These are phyloP conservation scores for Carex pumila DNA, from an alignment of 176 grass and related monocot species.

Conservation along the genomic window DNA sequence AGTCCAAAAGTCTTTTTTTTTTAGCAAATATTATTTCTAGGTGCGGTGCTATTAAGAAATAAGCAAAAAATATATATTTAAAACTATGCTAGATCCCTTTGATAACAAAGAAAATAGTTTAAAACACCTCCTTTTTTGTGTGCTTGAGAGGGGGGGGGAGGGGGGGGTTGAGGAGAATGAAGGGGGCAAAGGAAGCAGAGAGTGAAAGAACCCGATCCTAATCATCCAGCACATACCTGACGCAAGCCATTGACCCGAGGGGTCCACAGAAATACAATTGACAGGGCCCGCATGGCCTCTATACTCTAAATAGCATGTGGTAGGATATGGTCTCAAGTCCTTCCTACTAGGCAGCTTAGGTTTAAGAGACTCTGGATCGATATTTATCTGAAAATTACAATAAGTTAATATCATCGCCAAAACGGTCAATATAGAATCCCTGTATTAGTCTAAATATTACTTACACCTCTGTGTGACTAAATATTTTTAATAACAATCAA, in stretches of 20 bases:
- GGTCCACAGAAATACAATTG: slow-evolving; percentile 74
- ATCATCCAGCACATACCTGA: slow-evolving; percentile 48
- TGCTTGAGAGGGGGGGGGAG: not conserved
- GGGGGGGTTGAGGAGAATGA: not conserved
- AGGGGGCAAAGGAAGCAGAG: not conserved
- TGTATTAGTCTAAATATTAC: not conserved
- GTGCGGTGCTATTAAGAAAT: not conserved
- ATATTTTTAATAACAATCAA: not conserved
- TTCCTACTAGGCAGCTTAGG: slow-evolving; percentile 93
- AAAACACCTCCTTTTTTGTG: not conserved
- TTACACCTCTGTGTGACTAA: not conserved
- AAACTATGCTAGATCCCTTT: not conserved
- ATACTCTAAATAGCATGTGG: slow-evolving; percentile 88
- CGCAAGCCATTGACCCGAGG: slow-evolving; percentile 78
- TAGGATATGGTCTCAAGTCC: slow-evolving; percentile 90
- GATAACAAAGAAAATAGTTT: not conserved
- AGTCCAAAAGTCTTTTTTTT: not conserved
- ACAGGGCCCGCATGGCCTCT: slow-evolving; percentile 71
- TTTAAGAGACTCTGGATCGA: slow-evolving; percentile 87
- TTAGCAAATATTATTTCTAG: not conserved
- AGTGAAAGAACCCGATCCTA: not conserved
- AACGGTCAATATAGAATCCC: not conserved
- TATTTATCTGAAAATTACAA: slow-evolving; percentile 68
- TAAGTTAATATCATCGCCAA: slow-evolving; percentile 10
- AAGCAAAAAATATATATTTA: not conserved